phyloP scores from a whole-genome alignment of 2,329 filamentous ascomycete genomes.

The Pyrenochaeta sp. region DNA sequence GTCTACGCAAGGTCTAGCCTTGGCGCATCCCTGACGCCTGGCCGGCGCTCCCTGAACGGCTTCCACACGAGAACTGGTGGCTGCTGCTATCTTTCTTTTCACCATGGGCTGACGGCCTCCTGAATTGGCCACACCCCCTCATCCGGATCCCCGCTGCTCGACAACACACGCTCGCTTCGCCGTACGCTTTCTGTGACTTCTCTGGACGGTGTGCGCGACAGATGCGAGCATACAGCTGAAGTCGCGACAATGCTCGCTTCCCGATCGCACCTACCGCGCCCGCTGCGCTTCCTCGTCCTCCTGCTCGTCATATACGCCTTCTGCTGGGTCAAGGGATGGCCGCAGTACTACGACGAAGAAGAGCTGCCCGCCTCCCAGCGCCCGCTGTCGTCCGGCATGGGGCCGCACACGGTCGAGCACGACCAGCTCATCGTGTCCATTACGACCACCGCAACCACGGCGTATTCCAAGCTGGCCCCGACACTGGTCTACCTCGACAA shows the following conservation, averaged over 20 bases:
- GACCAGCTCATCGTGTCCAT: conserved; percentile 60
- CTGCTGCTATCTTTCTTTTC: conserved; percentile 1
- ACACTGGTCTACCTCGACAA: conserved; percentile 30
- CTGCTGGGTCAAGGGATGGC: conserved; percentile 44
- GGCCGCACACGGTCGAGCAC: conserved; percentile 26
- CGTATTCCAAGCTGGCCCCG: conserved; percentile 61
- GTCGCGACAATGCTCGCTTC: conserved; percentile 34
- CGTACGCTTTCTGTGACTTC: too few relatives aligned
- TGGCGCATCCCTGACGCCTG: conserved; percentile 16
- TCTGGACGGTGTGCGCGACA: too few relatives aligned
- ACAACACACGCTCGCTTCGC: too few relatives aligned
- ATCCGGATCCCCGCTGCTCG: background rate
- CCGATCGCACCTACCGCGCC: conserved; percentile 27
- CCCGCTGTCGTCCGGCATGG: conserved; percentile 20
- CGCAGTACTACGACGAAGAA: conserved; percentile 41
- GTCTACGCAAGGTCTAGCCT: conserved; percentile 11
- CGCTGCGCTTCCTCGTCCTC: conserved; percentile 29
- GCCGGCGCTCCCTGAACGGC: conserved; percentile 2
- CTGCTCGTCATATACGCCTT: conserved; percentile 32
- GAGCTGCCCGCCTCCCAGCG: conserved; percentile 32
- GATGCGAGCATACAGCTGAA: conserved; percentile 18
- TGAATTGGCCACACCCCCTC: conserved; percentile 1
- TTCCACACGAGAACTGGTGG: conserved; percentile 4
- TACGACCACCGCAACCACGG: conserved; percentile 64
- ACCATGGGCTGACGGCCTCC: conserved; percentile 11